Evolutionary conservation across 78 protist genomes (phyloP).

Genomic region (Guillardia theta): DNA sequence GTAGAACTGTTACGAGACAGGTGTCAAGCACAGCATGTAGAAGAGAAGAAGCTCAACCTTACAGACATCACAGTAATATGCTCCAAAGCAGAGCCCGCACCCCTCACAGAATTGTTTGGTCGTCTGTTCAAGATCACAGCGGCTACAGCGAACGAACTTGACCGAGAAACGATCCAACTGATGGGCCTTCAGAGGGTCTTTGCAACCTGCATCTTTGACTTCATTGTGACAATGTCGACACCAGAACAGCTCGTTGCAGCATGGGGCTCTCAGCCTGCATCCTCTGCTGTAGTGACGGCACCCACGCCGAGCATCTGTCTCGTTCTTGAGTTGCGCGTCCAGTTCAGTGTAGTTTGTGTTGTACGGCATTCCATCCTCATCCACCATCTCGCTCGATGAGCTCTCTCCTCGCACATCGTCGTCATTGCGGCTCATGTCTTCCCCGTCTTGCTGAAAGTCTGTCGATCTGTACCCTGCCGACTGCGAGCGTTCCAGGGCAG

Average conservation of each 20-base stretch:
- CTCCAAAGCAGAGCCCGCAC: not conserved
- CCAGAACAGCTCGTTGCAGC: conserved; percentile 9
- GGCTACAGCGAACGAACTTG: not conserved
- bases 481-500: too few species aligned
- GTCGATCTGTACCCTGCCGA: too few species aligned
- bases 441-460: too few species aligned
- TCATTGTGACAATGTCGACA: conserved; percentile 48
- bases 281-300: not conserved
- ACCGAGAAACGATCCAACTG: conserved; percentile 9
- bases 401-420: too few species aligned
- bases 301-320: not conserved
- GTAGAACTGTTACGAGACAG: too few species aligned
- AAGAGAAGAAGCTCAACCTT: too few species aligned
- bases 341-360: not conserved
- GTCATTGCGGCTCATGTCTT: too few species aligned
- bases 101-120: not conserved
- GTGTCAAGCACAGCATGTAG: too few species aligned
- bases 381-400: not conserved
- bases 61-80: conserved; percentile 24
- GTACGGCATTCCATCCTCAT: not conserved
- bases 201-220: not conserved
- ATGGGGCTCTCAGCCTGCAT: not conserved
- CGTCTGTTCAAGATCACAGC: not conserved
- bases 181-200: not conserved
- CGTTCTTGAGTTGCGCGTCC: not conserved